Evolutionary conservation across 2,329 filamentous ascomycete species (phyloP).

Genomic region (Davidsoniella eucalypti): DNA sequence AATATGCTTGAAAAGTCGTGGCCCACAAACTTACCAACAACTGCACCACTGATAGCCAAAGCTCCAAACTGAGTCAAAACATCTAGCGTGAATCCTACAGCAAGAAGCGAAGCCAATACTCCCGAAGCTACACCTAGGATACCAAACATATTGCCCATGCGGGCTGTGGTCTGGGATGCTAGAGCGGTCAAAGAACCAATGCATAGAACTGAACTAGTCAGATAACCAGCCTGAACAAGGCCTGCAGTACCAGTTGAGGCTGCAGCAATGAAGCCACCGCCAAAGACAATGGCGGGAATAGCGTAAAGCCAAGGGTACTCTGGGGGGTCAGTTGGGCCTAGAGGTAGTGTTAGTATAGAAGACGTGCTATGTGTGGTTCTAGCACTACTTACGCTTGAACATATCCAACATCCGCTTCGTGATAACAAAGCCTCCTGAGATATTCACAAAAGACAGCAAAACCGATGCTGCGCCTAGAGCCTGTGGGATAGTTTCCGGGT

Average conservation of each 20-base stretch:
- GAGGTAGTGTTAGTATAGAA: not conserved
- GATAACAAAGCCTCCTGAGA: constrained; percentile 78
- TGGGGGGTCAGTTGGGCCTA: constrained; percentile 63
- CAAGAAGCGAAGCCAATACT: constrained; percentile 65
- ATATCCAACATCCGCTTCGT: constrained; percentile 90
- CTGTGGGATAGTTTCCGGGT: constrained; percentile 67
- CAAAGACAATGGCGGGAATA: constrained; percentile 59
- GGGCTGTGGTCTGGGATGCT: constrained; percentile 66
- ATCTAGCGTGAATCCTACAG: constrained; percentile 64
- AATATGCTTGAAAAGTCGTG: constrained; percentile 10
- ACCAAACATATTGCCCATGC: constrained; percentile 72
- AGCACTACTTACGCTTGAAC: constrained; percentile 47
- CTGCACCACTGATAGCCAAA: constrained; percentile 54
- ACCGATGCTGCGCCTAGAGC: constrained; percentile 64
- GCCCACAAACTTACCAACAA: constrained; percentile 30
- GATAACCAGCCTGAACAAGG: constrained; percentile 72
- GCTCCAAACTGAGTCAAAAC: constrained; percentile 65
- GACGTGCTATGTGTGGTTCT: not conserved
- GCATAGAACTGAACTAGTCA: constrained; percentile 70
- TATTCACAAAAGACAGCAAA: constrained; percentile 71
- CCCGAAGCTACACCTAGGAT: constrained; percentile 74
- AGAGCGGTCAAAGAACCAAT: constrained; percentile 71
- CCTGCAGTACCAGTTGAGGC: constrained; percentile 69
- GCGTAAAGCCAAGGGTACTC: constrained; percentile 83
- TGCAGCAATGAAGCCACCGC: constrained; percentile 65